These are phyloP conservation scores for Kodamaea sp. DNA, from an alignment of 1,139 yeast species.

Conservation along the genomic window DNA sequence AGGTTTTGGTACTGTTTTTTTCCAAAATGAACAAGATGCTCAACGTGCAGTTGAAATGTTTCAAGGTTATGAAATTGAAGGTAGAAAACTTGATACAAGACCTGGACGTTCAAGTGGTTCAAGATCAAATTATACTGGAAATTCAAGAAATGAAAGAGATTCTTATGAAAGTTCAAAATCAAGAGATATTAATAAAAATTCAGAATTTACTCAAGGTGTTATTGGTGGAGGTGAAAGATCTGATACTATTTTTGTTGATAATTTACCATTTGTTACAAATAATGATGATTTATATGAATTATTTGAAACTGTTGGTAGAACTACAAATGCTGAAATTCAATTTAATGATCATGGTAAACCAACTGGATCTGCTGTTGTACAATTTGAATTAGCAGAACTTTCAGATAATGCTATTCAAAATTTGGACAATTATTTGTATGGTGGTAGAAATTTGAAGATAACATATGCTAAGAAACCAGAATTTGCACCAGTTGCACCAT, in stretches of 20 bases:
- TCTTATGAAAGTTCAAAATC: slow-evolving; percentile 8
- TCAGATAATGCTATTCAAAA: slow-evolving; percentile 75
- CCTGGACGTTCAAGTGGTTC: slow-evolving; percentile 45
- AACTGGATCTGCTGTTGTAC: slow-evolving; percentile 80
- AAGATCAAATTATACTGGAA: slow-evolving; percentile 11
- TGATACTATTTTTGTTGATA: slow-evolving; percentile 64
- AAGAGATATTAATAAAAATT: slow-evolving; percentile 24
- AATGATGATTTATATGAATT: slow-evolving; percentile 81
- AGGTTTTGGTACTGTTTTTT: slow-evolving; percentile 81
- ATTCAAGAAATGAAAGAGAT: slow-evolving; percentile 11
- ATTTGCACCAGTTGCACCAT: slow-evolving; percentile 4
- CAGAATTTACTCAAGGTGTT: slow-evolving; percentile 64
- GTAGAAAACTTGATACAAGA: slow-evolving; percentile 67
- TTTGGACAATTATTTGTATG: slow-evolving; percentile 77
- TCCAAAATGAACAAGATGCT: slow-evolving; percentile 57
- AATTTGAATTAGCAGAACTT: slow-evolving; percentile 62
- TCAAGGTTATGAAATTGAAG: slow-evolving; percentile 66
- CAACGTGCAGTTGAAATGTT: slow-evolving; percentile 56
- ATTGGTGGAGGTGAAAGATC: slow-evolving; percentile 61
- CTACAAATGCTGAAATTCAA: slow-evolving; percentile 74
- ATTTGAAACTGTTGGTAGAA: slow-evolving; percentile 81
- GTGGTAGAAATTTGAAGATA: slow-evolving; percentile 68
- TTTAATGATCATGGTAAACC: slow-evolving; percentile 64
- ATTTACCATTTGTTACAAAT: slow-evolving; percentile 86
- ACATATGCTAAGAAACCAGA: slow-evolving; percentile 49